Evolutionary conservation across 306 rosid species (phyloP), one percentile per base, ranked within the genome.

Genomic region (Abrus precatorius): DNA sequence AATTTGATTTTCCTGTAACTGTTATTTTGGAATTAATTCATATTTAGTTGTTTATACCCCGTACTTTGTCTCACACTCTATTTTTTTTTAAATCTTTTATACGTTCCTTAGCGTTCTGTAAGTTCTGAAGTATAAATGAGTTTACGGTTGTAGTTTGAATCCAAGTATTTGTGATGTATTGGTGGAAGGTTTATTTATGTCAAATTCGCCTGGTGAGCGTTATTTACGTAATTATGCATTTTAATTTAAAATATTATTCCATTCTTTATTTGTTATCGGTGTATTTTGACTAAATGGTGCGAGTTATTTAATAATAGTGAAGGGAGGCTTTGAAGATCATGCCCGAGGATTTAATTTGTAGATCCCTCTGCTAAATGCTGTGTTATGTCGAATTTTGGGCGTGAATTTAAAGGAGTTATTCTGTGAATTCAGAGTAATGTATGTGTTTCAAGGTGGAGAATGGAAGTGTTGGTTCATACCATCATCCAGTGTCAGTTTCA

Each of bases 1-100:
- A 76, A 78, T 64, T 73, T 77, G 2, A n/a, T 47, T 79, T 49
- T 74, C 61, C 73, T 10, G 27, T 14, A 27, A 66, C 64, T 49
- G 34, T 66, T 52, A 44, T 48, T 80, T 33, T 36, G 14, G 12
- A 53, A 14, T 64, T 67, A 6, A 40, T 76, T 9, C 47, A 11
- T 56, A 5, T 40, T 44, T 55, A 14, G 45, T 34, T 64, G 43
- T 33, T 72, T 12, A 32, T 41, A 49, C 69, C 33, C 64, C 2
- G n/a, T 50, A 1, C 20, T 33, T 45, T 67, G 73, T 9, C 40
- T 67, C 41, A 65, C 9, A 36, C 3, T 38, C 34, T 41, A 1
- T 8, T 1, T 65, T 9, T 14, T 5, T 7, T 2, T 30, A 9
- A 5, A 9, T 27, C 40, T 38, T 28, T 6, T 56, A 45, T 9